Evolutionary conservation across 306 rosid species (phyloP).

Genomic region (Crotalaria pallida): DNA sequence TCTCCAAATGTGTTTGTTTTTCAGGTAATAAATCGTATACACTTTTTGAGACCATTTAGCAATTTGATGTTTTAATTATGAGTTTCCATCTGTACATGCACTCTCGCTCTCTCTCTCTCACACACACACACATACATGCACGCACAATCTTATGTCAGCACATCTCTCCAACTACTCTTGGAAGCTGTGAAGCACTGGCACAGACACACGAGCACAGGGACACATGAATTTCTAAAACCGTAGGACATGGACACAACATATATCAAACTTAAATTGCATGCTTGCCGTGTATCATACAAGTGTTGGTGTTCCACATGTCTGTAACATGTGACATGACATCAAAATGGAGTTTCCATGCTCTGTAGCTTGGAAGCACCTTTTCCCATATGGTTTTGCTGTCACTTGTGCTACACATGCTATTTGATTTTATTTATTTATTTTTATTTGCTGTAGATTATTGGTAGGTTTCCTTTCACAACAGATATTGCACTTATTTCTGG

Average conservation of each 20-base stretch:
- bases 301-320: background rate
- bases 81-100: background rate
- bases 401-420: background rate
- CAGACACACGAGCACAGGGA: background rate
- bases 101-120: background rate
- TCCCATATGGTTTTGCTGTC: constrained; percentile 6
- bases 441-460: constrained; percentile 53
- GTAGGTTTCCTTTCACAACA: constrained; percentile 66
- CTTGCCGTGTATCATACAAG: background rate
- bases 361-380: constrained; percentile 2
- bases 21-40: constrained; percentile 52
- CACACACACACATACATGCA: background rate
- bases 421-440: background rate
- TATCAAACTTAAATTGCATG: background rate
- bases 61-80: background rate
- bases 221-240: background rate
- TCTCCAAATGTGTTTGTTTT: constrained; percentile 74
- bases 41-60: constrained; percentile 15
- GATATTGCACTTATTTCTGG: constrained; percentile 77
- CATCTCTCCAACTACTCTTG: constrained; percentile 5
- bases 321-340: background rate
- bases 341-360: background rate
- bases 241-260: background rate
- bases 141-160: background rate
- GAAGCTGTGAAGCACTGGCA: background rate